Percentiles rank a stretch among this genome's conserved stretches.
Evolutionary conservation across 495 filamentous ascomycete species (phyloP).

Genomic region (Aspergillus ellipticus): DNA sequence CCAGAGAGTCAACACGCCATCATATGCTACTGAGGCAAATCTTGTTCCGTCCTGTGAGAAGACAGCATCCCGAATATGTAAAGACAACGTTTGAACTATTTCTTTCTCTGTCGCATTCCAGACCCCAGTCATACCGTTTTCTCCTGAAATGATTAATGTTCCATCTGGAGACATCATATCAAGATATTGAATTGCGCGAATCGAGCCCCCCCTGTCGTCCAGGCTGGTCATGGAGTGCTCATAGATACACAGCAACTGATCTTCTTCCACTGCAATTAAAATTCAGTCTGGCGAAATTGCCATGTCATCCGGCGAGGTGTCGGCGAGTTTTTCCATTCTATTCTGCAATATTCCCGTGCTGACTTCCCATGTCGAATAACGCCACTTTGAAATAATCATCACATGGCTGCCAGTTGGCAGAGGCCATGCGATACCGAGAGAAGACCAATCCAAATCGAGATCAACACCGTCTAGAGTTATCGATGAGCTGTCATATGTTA

Average conservation of each 20-base stretch:
- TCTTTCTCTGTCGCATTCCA: background rate
- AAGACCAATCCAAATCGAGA: too few relatives aligned
- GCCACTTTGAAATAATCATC: background rate
- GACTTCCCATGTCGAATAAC: background rate
- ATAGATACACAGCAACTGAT: too few relatives aligned
- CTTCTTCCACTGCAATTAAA: background rate
- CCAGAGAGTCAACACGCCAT: background rate
- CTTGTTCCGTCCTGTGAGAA: constrained; percentile 9
- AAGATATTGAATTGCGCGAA: background rate
- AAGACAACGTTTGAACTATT: too few relatives aligned
- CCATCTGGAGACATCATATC: background rate
- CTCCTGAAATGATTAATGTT: background rate
- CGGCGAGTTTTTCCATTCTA: background rate
- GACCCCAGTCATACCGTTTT: background rate
- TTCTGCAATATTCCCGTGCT: background rate
- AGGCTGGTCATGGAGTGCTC: background rate
- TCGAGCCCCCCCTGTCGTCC: background rate
- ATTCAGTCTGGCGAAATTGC: background rate
- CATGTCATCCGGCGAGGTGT: background rate
- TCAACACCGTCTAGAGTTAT: background rate
- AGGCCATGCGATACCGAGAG: background rate
- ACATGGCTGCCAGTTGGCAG: background rate
- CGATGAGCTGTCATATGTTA: background rate
- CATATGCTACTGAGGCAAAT: background rate
- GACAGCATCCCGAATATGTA: too few relatives aligned